Conservation (phyloP, 2,329 filamentous ascomycete genomes). For the Sporothrix phasma region DNA sequence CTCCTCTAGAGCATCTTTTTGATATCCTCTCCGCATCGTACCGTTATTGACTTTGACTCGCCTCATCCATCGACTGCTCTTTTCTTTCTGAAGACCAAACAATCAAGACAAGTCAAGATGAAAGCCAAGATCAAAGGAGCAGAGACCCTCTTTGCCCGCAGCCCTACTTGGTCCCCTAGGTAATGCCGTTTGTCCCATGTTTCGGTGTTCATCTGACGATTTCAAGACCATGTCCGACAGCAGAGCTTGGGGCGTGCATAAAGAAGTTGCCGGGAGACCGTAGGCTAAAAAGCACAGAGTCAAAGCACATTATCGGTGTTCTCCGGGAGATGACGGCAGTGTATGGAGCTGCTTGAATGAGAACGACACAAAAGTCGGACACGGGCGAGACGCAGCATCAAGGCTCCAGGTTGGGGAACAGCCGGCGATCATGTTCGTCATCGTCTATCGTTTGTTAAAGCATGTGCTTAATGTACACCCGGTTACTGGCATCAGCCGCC, state of each 20-base stretch:
- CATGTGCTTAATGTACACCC: not conserved
- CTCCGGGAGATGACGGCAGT: not conserved
- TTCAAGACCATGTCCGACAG: not conserved
- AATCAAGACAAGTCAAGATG: not conserved
- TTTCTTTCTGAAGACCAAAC: not conserved
- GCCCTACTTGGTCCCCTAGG: not conserved
- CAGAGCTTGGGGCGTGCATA: not conserved
- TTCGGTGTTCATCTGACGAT: not conserved
- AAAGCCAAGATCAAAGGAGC: not conserved
- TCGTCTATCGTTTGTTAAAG: not conserved
- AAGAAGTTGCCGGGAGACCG: not conserved
- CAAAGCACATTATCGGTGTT: not conserved
- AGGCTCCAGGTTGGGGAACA: not conserved
- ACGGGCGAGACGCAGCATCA: not conserved
- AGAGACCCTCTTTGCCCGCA: not conserved
- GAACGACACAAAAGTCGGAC: not conserved
- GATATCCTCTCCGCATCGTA: not conserved
- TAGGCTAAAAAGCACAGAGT: not conserved
- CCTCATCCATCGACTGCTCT: not conserved
- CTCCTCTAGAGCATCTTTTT: not conserved
- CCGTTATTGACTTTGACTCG: not conserved
- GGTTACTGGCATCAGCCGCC: not conserved
- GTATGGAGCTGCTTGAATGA: too few species aligned
- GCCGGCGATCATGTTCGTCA: not conserved
- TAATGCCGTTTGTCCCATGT: not conserved